Evolutionary conservation across 1,284 basidiomycete species (phyloP), one percentile per base, ranked within the genome.

Genomic region (Fomes fomentarius): DNA sequence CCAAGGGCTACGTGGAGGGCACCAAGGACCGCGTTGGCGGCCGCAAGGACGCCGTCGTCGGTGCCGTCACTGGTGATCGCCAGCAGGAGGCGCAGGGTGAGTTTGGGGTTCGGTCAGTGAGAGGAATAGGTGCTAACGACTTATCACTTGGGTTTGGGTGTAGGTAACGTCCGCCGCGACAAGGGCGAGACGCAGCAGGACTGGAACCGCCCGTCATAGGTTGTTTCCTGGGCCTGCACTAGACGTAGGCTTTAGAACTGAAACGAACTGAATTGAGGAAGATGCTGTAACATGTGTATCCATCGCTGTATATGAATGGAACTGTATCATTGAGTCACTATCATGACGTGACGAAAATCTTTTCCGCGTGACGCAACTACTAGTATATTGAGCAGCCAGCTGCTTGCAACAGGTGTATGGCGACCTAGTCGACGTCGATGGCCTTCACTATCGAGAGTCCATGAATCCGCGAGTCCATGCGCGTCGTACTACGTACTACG

Each of bases 41-140:
- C 51, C 89, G 88, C 75, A 83, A 83, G 61, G 85, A 90, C 62
- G 74, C 82, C 21, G 72, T 91, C 26, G 77, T 84, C 31, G 88
- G 85, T 31, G 82, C 87, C 4, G 58, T 89, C 37, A 80, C 76
- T 14, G 88, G 86, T 33, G 88, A 91, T 70, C 81, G 82, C 65
- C 53, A 74, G 30, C 81, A 90, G 68, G 79, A 91, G 67, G 63
- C 69, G 22, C 47, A 74, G 17, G 87, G 87, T 78, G 63, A 68
- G 77, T 63, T 52, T 37, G 34, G 28, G 41, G 41, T 28, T 55
- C 7, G 28, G 12, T 30, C n/a, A n/a, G n/a, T n/a, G n/a, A n/a
- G 31, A 11, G 31, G 31, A 33, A 33, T 33, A 33, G 2, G 2
- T 11, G 11, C n/a, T n/a, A n/a, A n/a, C 31, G 31, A 4, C 31